Conservation (phyloP, 805 yeast genomes). For the Brettanomyces anomalus region DNA sequence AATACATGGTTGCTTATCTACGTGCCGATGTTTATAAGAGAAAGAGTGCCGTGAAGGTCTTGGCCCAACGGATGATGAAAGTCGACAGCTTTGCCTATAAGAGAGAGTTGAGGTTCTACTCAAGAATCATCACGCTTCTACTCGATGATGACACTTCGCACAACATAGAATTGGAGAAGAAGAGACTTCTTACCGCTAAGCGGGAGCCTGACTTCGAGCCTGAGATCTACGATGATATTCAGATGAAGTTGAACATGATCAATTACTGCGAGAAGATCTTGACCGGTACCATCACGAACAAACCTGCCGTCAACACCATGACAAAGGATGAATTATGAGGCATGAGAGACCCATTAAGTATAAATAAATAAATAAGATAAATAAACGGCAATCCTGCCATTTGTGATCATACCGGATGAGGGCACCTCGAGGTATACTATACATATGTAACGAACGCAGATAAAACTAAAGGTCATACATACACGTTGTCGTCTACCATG, state of each 20-base stretch:
- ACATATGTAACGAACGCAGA: too few relatives aligned
- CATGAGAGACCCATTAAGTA: neutral
- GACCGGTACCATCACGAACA: conserved; percentile 2
- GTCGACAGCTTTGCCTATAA: conserved; percentile 16
- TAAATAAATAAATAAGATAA: neutral
- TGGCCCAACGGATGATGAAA: conserved; percentile 27
- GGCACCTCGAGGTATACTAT: too few relatives aligned
- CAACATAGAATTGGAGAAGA: conserved; percentile 36
- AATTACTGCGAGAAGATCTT: conserved; percentile 4
- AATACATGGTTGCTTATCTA: conserved; percentile 22
- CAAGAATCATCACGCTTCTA: conserved; percentile 33
- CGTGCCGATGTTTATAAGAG: conserved; percentile 22
- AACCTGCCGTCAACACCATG: neutral
- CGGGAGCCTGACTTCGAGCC: conserved; percentile 28
- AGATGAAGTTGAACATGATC: conserved; percentile 39
- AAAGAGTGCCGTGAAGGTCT: conserved; percentile 22
- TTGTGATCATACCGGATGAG: too few relatives aligned
- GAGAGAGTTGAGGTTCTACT: conserved; percentile 36
- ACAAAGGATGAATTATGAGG: neutral
- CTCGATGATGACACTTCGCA: conserved; percentile 34
- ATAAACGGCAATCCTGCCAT: neutral
- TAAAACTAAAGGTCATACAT: too few relatives aligned
- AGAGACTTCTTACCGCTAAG: conserved; percentile 37
- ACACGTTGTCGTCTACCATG: conserved; percentile 32
- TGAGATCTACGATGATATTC: conserved; percentile 41